A percentile compares a stretch with the other conserved stretches of the same genome.
These are phyloP conservation scores for Dryadomyces quercivorus DNA, from an alignment of 2,329 filamentous ascomycete genomes.

Conservation along the genomic window DNA sequence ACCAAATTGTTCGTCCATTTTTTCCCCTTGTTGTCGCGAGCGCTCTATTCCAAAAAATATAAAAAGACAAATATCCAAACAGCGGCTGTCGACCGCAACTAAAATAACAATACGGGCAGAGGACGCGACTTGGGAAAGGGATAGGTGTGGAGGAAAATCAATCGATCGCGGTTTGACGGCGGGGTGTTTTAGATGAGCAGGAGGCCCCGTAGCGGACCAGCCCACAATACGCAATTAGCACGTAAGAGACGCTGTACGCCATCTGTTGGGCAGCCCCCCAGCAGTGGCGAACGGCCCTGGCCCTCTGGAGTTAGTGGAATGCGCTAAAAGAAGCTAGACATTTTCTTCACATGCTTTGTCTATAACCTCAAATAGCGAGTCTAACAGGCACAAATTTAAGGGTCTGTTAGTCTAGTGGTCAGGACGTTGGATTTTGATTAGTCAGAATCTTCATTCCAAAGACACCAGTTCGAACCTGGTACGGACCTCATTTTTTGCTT, in stretches of 20 bases:
- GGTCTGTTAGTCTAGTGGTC: constrained; percentile 6
- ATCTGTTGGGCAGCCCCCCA: not conserved
- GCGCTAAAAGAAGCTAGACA: not conserved
- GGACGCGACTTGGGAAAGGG: not conserved
- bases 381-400: not conserved
- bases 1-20: constrained; percentile 51
- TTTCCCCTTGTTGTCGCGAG: not conserved
- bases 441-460: constrained; percentile 2
- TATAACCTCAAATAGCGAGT: too few relatives aligned
- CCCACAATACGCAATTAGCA: not conserved
- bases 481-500: constrained; percentile 2
- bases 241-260: not conserved
- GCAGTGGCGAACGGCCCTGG: not conserved
- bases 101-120: not conserved
- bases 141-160: not conserved
- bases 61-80: not conserved
- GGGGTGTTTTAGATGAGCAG: not conserved
- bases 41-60: not conserved
- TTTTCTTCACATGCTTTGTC: constrained; percentile 1
- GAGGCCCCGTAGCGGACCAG: not conserved
- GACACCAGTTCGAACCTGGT: constrained; percentile 7
- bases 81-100: not conserved
- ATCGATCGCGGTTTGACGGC: not conserved
- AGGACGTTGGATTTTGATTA: constrained; percentile 6
- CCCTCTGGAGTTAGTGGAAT: too few relatives aligned